Percentiles rank a stretch among this genome's conserved stretches.
Evolutionary conservation across 1,284 basidiomycete species (phyloP).

Genomic region (Xerocomus amazonicus): DNA sequence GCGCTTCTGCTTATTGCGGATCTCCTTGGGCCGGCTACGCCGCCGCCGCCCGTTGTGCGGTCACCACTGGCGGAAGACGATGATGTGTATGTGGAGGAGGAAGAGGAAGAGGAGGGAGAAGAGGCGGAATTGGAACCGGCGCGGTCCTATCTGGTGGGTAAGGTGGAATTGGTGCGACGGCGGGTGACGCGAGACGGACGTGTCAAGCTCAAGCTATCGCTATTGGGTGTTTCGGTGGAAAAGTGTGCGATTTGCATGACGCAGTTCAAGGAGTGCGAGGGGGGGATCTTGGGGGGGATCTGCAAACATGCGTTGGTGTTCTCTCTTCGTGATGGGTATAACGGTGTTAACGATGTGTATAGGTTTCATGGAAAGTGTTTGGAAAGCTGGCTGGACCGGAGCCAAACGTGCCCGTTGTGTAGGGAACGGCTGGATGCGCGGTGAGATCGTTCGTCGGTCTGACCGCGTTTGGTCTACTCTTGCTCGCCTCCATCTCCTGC

Average conservation of each 20-base stretch:
- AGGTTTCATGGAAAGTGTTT: slow-evolving; percentile 60
- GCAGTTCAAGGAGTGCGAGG: slow-evolving; percentile 67
- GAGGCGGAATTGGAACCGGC: slow-evolving; percentile 1
- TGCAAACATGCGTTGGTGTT: slow-evolving; percentile 66
- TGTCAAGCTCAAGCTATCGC: slow-evolving; percentile 70
- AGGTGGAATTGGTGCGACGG: slow-evolving; percentile 61
- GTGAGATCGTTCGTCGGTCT: background rate
- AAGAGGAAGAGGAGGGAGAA: background rate
- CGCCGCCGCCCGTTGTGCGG: slow-evolving; percentile 7
- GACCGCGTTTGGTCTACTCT: background rate
- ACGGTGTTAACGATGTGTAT: background rate
- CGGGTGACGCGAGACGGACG: slow-evolving; percentile 69
- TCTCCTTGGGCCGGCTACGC: slow-evolving; percentile 30
- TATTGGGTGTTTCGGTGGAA: slow-evolving; percentile 72
- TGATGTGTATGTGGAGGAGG: too few relatives aligned
- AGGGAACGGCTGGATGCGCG: slow-evolving; percentile 35
- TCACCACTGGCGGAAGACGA: slow-evolving; percentile 10
- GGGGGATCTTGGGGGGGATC: slow-evolving; percentile 53
- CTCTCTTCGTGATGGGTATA: background rate
- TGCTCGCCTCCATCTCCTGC: background rate
- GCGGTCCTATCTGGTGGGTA: slow-evolving; percentile 54
- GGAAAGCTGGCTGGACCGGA: slow-evolving; percentile 48
- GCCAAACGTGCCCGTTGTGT: slow-evolving; percentile 55
- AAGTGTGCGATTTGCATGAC: slow-evolving; percentile 78
- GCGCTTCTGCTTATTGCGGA: slow-evolving; percentile 33